Evolutionary conservation across 352 stramenopile genomes (phyloP).

Genomic region (Globisporangium splendens): DNA sequence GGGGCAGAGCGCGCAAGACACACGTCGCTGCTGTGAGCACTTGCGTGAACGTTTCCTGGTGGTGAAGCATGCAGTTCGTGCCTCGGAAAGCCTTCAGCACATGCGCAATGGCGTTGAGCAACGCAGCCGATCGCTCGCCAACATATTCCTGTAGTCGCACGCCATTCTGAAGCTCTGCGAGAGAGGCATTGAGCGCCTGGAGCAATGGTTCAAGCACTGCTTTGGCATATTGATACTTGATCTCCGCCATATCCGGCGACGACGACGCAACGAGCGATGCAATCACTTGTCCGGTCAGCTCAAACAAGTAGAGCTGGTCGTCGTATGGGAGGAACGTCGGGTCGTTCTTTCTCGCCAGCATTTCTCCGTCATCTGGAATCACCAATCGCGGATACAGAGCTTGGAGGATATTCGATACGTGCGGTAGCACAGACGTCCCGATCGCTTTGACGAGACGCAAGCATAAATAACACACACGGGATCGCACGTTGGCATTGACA

Average conservation of each 20-base stretch:
- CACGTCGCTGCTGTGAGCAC: slow-evolving; percentile 60
- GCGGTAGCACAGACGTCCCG: slow-evolving; percentile 59
- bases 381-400: slow-evolving; percentile 64
- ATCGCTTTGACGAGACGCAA: slow-evolving; percentile 80
- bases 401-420: slow-evolving; percentile 68
- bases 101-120: slow-evolving; percentile 80
- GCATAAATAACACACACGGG: slow-evolving; percentile 81
- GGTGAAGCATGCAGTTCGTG: slow-evolving; percentile 65
- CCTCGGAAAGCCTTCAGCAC: slow-evolving; percentile 82
- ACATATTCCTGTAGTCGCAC: slow-evolving; percentile 34
- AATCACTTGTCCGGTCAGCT: slow-evolving; percentile 82
- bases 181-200: slow-evolving; percentile 51
- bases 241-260: slow-evolving; percentile 35
- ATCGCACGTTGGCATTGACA: slow-evolving; percentile 52
- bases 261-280: slow-evolving; percentile 38
- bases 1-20: slow-evolving; percentile 50
- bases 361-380: slow-evolving; percentile 39
- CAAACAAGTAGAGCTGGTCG: slow-evolving; percentile 85
- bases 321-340: slow-evolving; percentile 59
- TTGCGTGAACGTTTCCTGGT: slow-evolving; percentile 73
- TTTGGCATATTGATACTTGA: slow-evolving; percentile 77
- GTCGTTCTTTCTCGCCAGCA: slow-evolving; percentile 31
- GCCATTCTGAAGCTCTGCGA: slow-evolving; percentile 28
- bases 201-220: slow-evolving; percentile 71
- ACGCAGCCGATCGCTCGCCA: slow-evolving; percentile 44